These are phyloP conservation scores for Aspergillus intermedius DNA, from an alignment of 2,329 filamentous ascomycete genomes.

Conservation along the genomic window DNA sequence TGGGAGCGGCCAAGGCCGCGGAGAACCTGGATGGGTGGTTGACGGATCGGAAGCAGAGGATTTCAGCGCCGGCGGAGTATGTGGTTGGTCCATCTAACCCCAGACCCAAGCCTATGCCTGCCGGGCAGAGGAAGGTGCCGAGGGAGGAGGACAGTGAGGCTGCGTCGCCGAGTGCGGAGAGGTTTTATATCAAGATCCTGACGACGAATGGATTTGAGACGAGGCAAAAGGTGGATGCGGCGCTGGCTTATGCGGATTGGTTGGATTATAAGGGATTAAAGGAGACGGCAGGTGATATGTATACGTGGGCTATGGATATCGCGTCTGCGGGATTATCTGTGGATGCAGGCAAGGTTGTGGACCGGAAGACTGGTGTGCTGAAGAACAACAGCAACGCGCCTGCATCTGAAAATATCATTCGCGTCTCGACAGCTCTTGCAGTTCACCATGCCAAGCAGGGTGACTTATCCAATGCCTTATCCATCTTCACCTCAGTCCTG, in stretches of 20 bases:
- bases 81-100: constrained; percentile 81
- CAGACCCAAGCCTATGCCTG: constrained; percentile 64
- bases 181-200: constrained; percentile 74
- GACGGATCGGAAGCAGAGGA: constrained; percentile 58
- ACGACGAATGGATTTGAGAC: constrained; percentile 71
- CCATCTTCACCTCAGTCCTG: constrained; percentile 78
- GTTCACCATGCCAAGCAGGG: constrained; percentile 67
- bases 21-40: constrained; percentile 79
- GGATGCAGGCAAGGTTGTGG: constrained; percentile 46
- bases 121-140: constrained; percentile 55
- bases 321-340: constrained; percentile 52
- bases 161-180: constrained; percentile 64
- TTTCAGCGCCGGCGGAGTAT: constrained; percentile 65
- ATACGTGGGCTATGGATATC: constrained; percentile 68
- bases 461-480: constrained; percentile 63
- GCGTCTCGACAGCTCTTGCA: constrained; percentile 68
- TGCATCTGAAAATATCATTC: constrained; percentile 68
- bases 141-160: constrained; percentile 68
- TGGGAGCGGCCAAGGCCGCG: constrained; percentile 67
- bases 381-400: constrained; percentile 48
- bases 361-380: constrained; percentile 59
- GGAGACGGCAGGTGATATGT: constrained; percentile 64
- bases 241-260: constrained; percentile 77
- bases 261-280: constrained; percentile 67
- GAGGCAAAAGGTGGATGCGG: constrained; percentile 74